Conservation (phyloP, 352 stramenopile species). For the Aphanomyces euteiches region DNA sequence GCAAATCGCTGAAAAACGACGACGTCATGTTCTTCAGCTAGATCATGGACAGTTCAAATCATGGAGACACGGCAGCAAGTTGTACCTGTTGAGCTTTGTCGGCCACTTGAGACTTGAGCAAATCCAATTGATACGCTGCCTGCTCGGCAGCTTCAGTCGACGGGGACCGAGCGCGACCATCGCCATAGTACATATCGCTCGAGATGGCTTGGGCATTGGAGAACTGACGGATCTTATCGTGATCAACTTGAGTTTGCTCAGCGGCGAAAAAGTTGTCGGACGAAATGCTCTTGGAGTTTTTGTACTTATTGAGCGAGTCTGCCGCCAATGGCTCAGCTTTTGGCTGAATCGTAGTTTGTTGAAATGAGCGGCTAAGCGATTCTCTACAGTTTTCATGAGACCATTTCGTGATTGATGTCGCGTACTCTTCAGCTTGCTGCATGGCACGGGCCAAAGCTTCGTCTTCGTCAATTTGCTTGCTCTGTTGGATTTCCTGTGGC, state of each 20-base stretch:
- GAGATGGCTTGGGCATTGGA: conserved; percentile 82
- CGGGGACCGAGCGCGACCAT: conserved; percentile 47
- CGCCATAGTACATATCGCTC: conserved; percentile 83
- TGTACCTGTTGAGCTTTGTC: conserved; percentile 73
- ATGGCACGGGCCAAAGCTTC: conserved; percentile 76
- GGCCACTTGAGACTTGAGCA: conserved; percentile 80
- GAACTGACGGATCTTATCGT: conserved; percentile 63
- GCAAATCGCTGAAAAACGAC: conserved; percentile 83
- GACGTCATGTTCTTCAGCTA: conserved; percentile 89
- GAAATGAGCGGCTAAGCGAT: conserved; percentile 2
- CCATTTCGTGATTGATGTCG: background rate
- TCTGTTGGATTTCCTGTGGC: conserved; percentile 34
- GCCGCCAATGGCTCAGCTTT: conserved; percentile 35
- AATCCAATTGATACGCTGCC: conserved; percentile 77
- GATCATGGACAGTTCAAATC: background rate
- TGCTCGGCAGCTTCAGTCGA: conserved; percentile 68
- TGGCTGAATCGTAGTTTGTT: conserved; percentile 32
- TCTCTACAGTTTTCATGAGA: background rate
- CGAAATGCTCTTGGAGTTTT: conserved; percentile 89
- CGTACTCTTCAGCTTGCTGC: conserved; percentile 76
- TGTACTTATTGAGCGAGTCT: conserved; percentile 88
- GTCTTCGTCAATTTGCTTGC: conserved; percentile 85
- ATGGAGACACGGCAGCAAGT: background rate
- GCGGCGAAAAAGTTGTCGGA: conserved; percentile 87
- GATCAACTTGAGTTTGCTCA: conserved; percentile 55